phyloP scores from a whole-genome alignment of 2,329 filamentous ascomycete species.

The Mycosphaerella sp. region DNA sequence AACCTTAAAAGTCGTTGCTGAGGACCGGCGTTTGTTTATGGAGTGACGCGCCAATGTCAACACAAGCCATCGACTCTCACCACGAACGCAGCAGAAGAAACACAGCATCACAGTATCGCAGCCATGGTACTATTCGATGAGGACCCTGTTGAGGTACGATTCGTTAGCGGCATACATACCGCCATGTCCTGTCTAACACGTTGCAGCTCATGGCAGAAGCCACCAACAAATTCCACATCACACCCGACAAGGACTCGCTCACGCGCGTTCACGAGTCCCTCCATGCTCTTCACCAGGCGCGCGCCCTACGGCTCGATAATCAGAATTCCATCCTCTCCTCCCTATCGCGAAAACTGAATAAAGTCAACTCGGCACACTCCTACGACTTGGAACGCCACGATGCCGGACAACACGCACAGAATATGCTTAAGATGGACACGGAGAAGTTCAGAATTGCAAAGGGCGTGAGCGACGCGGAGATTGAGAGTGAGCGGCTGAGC shows the following conservation, averaged over 20 bases:
- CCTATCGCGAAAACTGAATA: conserved; percentile 68
- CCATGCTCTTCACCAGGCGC: conserved; percentile 74
- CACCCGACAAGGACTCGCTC: conserved; percentile 77
- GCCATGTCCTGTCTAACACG: conserved; percentile 6
- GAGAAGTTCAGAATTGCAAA: conserved; percentile 95
- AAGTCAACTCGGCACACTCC: conserved; percentile 66
- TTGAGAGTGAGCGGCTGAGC: conserved; percentile 87
- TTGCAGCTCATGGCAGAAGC: conserved; percentile 73
- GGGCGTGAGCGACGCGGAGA: conserved; percentile 78
- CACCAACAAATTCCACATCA: conserved; percentile 90
- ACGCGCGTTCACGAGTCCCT: conserved; percentile 79
- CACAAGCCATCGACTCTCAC: neutral
- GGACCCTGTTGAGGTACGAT: conserved; percentile 72
- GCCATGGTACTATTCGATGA: conserved; percentile 85
- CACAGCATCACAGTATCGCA: conserved; percentile 3
- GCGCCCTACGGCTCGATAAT: conserved; percentile 60
- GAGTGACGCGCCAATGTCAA: conserved; percentile 12
- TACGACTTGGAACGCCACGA: conserved; percentile 72
- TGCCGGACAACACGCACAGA: conserved; percentile 69
- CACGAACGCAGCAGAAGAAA: neutral
- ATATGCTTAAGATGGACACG: conserved; percentile 82
- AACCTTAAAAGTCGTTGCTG: conserved; percentile 3
- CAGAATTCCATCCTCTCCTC: conserved; percentile 41
- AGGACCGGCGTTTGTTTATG: conserved; percentile 11
- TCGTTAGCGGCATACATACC: conserved; percentile 5